Evolutionary conservation across 2,329 filamentous ascomycete species (phyloP), one percentile per base, ranked within the genome.

Genomic region (Rutstroemia sp.): DNA sequence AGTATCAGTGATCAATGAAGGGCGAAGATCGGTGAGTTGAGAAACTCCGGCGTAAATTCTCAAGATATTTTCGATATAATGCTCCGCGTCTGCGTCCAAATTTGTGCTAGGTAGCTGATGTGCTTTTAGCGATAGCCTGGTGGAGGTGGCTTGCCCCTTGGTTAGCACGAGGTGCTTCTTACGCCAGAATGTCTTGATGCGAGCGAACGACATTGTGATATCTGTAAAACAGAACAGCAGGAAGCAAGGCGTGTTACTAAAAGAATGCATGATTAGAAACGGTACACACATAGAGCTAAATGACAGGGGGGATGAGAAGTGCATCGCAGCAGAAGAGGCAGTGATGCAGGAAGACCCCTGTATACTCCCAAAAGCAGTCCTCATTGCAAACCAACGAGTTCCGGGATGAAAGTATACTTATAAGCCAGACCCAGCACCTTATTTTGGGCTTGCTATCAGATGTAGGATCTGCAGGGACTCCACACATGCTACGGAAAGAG

Each of bases 1-100:
- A 2, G 17, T 52, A 51, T 75, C 72, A 47, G 73, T 61, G 21
- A 61, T 53, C 0, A 63, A 51, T 16, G 66, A 64, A 1, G 74
- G 73, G 2, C 60, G 58, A 5, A 76, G 64, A 39, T 60, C 51
- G 4, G 52, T 16, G 23, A 50, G 27, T 44, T 48, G 25, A 17
- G 55, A 53, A 34, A 63, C 42, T 3, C 17, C 16, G 16, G 16
- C n/a, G 37, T 61, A 48, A 6, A 63, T 50, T 6, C 25, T 50
- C 4, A 44, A 14, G 14, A 59, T 54, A 19, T 48, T 47, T 4
- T 41, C 21, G 14, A 57, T 50, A 17, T 49, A 48, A 19, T 39
- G n/a, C 39, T 59, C 54, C 25, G 39, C 51, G 38, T 54, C 17
- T 17, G 50, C 7, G 25, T 54, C 14, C 12, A 23, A 17, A 16